Conservation (phyloP, 495 filamentous ascomycete genomes). For the Podospora pseudopauciseta region DNA sequence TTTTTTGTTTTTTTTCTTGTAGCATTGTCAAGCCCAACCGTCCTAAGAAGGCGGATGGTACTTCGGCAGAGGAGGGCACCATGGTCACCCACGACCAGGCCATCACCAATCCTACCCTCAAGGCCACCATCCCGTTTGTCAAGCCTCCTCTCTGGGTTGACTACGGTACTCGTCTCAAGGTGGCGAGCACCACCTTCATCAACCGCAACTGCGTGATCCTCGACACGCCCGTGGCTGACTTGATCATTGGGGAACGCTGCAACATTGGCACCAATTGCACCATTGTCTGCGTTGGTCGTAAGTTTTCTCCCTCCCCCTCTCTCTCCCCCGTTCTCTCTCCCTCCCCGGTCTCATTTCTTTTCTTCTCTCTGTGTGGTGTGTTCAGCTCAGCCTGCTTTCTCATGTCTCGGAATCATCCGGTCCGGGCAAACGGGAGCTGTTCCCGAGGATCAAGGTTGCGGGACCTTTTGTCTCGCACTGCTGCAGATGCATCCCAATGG, state of each 20-base stretch:
- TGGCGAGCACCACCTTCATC: constrained; percentile 36
- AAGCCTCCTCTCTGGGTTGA: constrained; percentile 37
- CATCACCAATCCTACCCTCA: constrained; percentile 29
- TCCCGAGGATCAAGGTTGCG: not conserved
- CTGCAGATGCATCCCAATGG: constrained; percentile 1
- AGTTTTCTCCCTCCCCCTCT: not conserved
- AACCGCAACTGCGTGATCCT: constrained; percentile 37
- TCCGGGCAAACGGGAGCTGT: constrained; percentile 1
- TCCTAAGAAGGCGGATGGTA: constrained; percentile 23
- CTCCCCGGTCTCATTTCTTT: not conserved
- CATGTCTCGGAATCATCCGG: constrained; percentile 3
- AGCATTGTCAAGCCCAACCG: constrained; percentile 36
- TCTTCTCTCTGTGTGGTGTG: not conserved
- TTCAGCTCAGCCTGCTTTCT: constrained; percentile 6
- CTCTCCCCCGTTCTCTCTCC: too few relatives aligned
- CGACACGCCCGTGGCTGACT: constrained; percentile 38
- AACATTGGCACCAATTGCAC: constrained; percentile 36
- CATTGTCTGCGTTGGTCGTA: constrained; percentile 29
- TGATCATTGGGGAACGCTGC: constrained; percentile 34
- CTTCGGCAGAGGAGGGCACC: constrained; percentile 7
- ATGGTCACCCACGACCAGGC: constrained; percentile 35
- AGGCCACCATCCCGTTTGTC: constrained; percentile 33
- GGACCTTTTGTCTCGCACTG: not conserved
- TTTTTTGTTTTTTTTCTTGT: not conserved
- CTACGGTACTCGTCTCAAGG: constrained; percentile 34